Conservation (phyloP, 2,329 filamentous ascomycete species). For the Exophiala spinifera region DNA sequence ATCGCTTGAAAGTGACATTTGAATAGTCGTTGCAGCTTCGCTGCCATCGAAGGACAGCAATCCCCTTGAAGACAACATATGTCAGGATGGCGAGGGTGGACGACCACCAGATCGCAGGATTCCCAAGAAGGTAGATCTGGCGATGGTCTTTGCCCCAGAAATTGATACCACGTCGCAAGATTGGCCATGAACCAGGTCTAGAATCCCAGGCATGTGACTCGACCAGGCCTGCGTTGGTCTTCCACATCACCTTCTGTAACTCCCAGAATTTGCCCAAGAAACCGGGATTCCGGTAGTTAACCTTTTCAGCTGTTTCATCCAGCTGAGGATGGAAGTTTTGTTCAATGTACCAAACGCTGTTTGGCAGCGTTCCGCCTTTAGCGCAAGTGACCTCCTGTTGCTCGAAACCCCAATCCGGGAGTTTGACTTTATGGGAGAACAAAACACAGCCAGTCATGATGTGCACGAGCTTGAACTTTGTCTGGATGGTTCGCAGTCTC, state of each 20-base stretch:
- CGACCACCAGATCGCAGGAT: slow-evolving; percentile 92
- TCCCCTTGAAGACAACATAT: slow-evolving; percentile 79
- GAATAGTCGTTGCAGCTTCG: slow-evolving; percentile 85
- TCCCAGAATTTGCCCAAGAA: slow-evolving; percentile 99
- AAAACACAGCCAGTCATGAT: slow-evolving; percentile 94
- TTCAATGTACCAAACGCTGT: slow-evolving; percentile 97
- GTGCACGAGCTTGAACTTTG: slow-evolving; percentile 93
- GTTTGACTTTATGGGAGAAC: slow-evolving; percentile 98
- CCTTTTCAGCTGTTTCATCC: slow-evolving; percentile 74
- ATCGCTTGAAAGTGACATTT: slow-evolving; percentile 82
- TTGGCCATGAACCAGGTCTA: slow-evolving; percentile 86
- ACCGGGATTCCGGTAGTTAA: slow-evolving; percentile 90
- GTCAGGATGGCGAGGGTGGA: slow-evolving; percentile 73
- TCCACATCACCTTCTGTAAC: slow-evolving; percentile 98
- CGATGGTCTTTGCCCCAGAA: slow-evolving; percentile 96
- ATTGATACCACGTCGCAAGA: slow-evolving; percentile 92
- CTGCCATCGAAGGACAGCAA: slow-evolving; percentile 90
- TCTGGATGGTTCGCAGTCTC: slow-evolving; percentile 86
- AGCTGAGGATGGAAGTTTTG: slow-evolving; percentile 80
- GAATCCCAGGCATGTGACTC: slow-evolving; percentile 99
- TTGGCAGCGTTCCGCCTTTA: slow-evolving; percentile 82
- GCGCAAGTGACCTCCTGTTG: slow-evolving; percentile 99
- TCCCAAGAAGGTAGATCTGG: slow-evolving; percentile 94
- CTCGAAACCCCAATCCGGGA: slow-evolving; percentile 95
- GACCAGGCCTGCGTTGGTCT: slow-evolving; percentile 89